These are phyloP conservation scores for Hypoxylon sp. DNA, from an alignment of 2,329 filamentous ascomycete genomes.

Conservation along the genomic window DNA sequence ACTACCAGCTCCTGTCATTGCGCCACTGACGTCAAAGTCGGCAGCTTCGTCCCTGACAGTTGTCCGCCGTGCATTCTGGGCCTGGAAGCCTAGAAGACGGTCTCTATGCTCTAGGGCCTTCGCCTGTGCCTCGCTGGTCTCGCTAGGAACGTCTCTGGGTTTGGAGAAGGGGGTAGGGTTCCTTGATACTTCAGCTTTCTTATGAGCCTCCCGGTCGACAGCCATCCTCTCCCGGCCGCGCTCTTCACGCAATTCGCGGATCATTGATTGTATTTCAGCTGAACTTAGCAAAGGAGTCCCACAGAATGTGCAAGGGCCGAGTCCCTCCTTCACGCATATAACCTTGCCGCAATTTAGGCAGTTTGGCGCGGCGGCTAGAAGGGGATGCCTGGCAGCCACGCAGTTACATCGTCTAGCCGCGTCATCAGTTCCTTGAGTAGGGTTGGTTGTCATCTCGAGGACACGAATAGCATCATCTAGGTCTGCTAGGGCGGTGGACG, in stretches of 20 bases:
- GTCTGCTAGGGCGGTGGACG: constrained; percentile 78
- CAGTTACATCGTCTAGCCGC: constrained; percentile 83
- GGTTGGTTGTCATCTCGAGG: constrained; percentile 93
- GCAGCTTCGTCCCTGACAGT: constrained; percentile 87
- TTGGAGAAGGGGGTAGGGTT: constrained; percentile 71
- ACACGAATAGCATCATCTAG: constrained; percentile 86
- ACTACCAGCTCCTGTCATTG: constrained; percentile 61
- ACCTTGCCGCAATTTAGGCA: constrained; percentile 95
- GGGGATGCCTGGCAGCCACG: constrained; percentile 86
- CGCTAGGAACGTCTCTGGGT: constrained; percentile 55
- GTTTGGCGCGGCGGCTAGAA: constrained; percentile 92
- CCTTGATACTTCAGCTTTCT: constrained; percentile 73
- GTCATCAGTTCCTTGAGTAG: constrained; percentile 70
- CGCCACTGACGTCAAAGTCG: constrained; percentile 68
- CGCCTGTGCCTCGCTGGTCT: constrained; percentile 69
- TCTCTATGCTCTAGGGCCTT: constrained; percentile 85
- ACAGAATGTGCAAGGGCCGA: constrained; percentile 95
- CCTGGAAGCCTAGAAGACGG: constrained; percentile 83
- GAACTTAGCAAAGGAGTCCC: constrained; percentile 77
- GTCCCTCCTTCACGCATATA: constrained; percentile 91
- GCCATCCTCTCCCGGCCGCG: constrained; percentile 89
- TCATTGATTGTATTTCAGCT: constrained; percentile 85
- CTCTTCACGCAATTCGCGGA: constrained; percentile 85
- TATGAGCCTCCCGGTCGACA: constrained; percentile 79
- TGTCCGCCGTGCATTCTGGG: constrained; percentile 86